Conservation (phyloP, 257 asterid genomes). For the Ballota nigra region DNA sequence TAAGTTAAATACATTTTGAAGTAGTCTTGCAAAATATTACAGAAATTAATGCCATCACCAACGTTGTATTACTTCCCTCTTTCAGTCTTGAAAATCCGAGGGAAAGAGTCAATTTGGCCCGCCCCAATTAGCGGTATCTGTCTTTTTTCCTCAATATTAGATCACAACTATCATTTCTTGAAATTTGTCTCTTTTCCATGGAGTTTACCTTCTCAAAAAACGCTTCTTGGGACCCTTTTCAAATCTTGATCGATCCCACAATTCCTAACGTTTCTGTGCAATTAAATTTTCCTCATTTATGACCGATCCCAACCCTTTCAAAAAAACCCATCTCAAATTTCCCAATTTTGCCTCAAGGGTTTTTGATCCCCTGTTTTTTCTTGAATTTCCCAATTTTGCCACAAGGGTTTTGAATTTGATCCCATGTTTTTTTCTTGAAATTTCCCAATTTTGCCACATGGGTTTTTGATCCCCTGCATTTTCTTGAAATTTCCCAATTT, state of each 20-base stretch:
- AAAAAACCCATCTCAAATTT: too few species aligned
- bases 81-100: background rate
- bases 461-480: too few species aligned
- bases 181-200: background rate
- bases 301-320: too few species aligned
- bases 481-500: too few species aligned
- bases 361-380: too few species aligned
- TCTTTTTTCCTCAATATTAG: background rate
- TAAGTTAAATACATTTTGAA: background rate
- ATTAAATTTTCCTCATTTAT: background rate
- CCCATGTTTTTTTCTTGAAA: too few species aligned
- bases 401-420: too few species aligned
- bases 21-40: background rate
- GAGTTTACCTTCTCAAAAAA: background rate
- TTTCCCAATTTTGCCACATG: too few species aligned
- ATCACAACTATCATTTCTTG: background rate
- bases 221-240: slow-evolving; percentile 15
- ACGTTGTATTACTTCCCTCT: background rate
- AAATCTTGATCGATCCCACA: slow-evolving; percentile 17
- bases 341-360: too few species aligned
- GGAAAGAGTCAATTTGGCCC: too few species aligned
- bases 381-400: too few species aligned
- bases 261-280: slow-evolving; percentile 21
- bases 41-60: slow-evolving; percentile 2
- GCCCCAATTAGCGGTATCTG: too few species aligned